phyloP scores from a whole-genome alignment of 1,284 basidiomycete species.

The Cryptococcus maquisensis region DNA sequence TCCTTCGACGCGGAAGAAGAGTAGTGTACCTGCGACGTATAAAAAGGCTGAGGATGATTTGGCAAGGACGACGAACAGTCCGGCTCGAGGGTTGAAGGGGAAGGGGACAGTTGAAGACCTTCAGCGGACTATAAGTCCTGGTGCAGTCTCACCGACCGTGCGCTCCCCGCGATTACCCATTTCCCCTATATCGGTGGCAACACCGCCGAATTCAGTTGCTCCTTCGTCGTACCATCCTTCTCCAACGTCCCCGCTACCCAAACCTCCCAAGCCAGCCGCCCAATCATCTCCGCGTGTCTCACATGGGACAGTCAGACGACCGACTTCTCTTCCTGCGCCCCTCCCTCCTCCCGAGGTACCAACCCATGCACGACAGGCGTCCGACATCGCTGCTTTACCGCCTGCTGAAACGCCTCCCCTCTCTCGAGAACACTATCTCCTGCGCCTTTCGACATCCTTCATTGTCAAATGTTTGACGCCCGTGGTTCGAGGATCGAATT shows the following conservation, averaged over 20 bases:
- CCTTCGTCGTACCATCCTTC: not conserved
- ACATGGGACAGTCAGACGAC: not conserved
- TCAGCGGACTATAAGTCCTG: not conserved
- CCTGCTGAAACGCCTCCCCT: slow-evolving; percentile 13
- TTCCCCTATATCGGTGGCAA: not conserved
- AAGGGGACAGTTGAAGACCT: not conserved
- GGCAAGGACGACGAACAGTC: not conserved
- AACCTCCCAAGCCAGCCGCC: not conserved
- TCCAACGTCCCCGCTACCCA: not conserved
- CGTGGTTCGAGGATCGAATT: slow-evolving; percentile 24
- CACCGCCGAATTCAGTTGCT: not conserved
- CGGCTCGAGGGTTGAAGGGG: not conserved
- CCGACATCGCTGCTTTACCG: not conserved
- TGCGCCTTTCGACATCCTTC: slow-evolving; percentile 40
- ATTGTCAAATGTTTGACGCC: slow-evolving; percentile 39
- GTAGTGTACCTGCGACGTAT: not conserved
- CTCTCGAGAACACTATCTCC: slow-evolving; percentile 40
- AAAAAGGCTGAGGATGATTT: not conserved
- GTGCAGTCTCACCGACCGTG: not conserved
- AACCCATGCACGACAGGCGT: slow-evolving; percentile 2
- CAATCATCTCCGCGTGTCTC: not conserved
- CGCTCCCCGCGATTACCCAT: not conserved
- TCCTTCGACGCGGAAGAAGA: slow-evolving; percentile 1
- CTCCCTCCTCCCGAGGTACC: slow-evolving; percentile 10
- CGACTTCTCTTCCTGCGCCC: not conserved